These are phyloP conservation scores for Aphanomyces cochlioides DNA, from an alignment of 352 stramenopile genomes.

Conservation along the genomic window DNA sequence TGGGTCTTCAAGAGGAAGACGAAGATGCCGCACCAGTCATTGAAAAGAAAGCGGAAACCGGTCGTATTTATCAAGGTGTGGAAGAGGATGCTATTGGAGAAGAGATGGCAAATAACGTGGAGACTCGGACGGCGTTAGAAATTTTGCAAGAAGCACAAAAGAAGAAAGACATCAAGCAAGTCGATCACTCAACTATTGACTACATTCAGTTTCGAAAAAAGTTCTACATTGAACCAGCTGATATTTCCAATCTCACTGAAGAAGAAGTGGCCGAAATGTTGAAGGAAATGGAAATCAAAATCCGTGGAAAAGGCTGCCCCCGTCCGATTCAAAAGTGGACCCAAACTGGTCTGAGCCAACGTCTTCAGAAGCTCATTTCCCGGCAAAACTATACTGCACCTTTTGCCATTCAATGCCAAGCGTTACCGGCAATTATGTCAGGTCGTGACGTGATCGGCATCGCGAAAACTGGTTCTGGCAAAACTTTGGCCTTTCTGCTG, in stretches of 20 bases:
- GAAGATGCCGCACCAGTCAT: constrained; percentile 3
- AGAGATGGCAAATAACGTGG: constrained; percentile 70
- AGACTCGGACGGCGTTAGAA: constrained; percentile 82
- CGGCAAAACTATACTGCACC: constrained; percentile 92
- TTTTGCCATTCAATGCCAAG: constrained; percentile 97
- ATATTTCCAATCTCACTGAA: constrained; percentile 87
- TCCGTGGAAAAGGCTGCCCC: constrained; percentile 96
- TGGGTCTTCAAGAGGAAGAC: constrained; percentile 25
- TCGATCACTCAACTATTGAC: constrained; percentile 95
- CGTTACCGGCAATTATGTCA: constrained; percentile 97
- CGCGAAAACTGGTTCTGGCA: constrained; percentile 95
- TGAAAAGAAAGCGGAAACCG: constrained; percentile 60
- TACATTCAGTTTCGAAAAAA: constrained; percentile 99
- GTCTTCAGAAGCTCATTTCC: constrained; percentile 93
- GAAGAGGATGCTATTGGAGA: constrained; percentile 75
- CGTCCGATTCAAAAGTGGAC: constrained; percentile 94
- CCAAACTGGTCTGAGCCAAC: constrained; percentile 96
- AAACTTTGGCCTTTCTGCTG: constrained; percentile 88
- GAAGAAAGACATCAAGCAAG: constrained; percentile 92
- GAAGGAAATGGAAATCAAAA: constrained; percentile 92
- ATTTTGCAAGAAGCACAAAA: constrained; percentile 89
- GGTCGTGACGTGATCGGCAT: constrained; percentile 99
- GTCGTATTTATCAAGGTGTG: constrained; percentile 77
- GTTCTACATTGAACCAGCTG: constrained; percentile 96
- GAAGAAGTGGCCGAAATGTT: constrained; percentile 78